A percentile compares a stretch with the other conserved stretches of the same genome.
phyloP scores from a whole-genome alignment of 1,139 yeast genomes.

The Candida neerlandica region DNA sequence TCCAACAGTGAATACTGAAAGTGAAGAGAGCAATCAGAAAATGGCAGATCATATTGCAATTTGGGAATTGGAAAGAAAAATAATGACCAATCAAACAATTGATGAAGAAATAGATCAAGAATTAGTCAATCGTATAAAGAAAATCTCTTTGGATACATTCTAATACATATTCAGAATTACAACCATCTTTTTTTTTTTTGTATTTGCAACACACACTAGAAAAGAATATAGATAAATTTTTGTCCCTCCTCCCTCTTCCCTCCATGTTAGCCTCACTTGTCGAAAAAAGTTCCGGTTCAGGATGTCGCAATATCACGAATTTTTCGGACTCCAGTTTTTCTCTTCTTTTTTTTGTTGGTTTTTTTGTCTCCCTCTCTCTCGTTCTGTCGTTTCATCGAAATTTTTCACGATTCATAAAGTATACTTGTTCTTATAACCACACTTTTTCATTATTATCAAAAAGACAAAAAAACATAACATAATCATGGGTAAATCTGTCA shows the following conservation, averaged over 20 bases:
- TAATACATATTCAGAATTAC: conserved; percentile 11
- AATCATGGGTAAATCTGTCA: conserved; percentile 59
- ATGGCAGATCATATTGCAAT: conserved; percentile 50
- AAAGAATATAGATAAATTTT: no score
- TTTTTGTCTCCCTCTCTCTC: no score
- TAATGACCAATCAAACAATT: conserved; percentile 16
- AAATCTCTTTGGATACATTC: conserved; percentile 22
- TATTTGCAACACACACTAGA: no score
- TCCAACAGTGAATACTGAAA: conserved; percentile 75
- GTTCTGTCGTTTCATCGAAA: neutral
- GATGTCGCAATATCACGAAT: neutral
- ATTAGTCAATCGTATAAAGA: conserved; percentile 16
- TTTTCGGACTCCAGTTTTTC: neutral
- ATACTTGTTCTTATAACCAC: neutral
- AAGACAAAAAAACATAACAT: neutral
- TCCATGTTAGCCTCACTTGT: no score
- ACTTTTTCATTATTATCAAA: neutral
- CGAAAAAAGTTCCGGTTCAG: no score
- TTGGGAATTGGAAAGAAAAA: conserved; percentile 39
- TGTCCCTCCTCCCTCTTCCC: no score
- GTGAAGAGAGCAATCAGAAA: conserved; percentile 32
- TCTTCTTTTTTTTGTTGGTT: neutral
- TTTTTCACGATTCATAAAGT: no score
- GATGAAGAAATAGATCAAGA: conserved; percentile 7
- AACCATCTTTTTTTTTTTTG: no score